Conservation (phyloP, 495 filamentous ascomycete genomes). For the Lophium mytilinum region DNA sequence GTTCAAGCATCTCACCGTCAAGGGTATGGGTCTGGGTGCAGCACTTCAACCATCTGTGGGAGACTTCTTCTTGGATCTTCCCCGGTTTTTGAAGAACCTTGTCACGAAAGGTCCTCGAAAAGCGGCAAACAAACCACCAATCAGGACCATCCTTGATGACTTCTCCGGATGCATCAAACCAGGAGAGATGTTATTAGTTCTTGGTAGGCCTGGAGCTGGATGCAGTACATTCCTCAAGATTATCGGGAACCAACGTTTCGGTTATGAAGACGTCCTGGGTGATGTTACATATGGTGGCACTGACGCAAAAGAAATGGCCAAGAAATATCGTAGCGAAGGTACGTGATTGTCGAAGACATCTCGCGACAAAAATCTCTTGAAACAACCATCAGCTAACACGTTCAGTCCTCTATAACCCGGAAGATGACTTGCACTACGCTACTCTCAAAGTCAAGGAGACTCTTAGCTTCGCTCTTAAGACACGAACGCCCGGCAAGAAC, state of each 20-base stretch:
- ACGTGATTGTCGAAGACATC: no score
- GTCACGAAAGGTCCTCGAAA: constrained; percentile 39
- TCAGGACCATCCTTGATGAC: constrained; percentile 56
- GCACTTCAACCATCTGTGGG: constrained; percentile 56
- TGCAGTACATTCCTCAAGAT: constrained; percentile 67
- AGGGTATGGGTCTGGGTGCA: constrained; percentile 59
- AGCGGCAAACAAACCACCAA: constrained; percentile 40
- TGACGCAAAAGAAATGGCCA: constrained; percentile 51
- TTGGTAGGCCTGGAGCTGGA: constrained; percentile 63
- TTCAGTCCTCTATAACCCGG: constrained; percentile 40
- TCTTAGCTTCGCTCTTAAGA: constrained; percentile 60
- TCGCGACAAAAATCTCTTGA: no score
- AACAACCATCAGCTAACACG: no score
- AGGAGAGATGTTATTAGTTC: constrained; percentile 53
- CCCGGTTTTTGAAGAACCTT: constrained; percentile 39
- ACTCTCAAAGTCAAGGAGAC: constrained; percentile 64
- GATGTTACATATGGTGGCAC: constrained; percentile 59
- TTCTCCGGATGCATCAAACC: constrained; percentile 47
- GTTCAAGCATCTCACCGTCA: constrained; percentile 45
- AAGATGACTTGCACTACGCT: constrained; percentile 71
- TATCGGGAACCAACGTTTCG: constrained; percentile 56
- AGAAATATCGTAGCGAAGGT: constrained; percentile 53
- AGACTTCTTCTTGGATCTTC: constrained; percentile 53
- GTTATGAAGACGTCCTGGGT: constrained; percentile 54
- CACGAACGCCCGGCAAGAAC: constrained; percentile 56